These are phyloP conservation scores for Podaxis sp. DNA, from an alignment of 768 basidiomycete species.

Conservation along the genomic window DNA sequence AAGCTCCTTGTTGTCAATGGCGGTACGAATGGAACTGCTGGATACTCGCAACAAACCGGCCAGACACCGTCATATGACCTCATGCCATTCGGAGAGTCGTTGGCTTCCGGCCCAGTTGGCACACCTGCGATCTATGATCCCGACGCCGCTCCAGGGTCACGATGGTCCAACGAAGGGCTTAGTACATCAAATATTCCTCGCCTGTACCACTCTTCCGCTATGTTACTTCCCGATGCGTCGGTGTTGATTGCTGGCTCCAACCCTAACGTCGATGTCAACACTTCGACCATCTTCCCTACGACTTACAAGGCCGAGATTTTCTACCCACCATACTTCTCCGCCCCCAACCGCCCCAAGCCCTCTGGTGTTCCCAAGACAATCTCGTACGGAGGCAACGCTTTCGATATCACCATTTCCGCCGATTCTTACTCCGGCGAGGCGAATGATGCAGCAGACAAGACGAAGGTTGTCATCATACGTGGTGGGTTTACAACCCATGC, in stretches of 20 bases:
- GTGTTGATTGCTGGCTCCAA: constrained; percentile 92
- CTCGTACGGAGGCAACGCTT: constrained; percentile 78
- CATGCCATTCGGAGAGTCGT: constrained; percentile 71
- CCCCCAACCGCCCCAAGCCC: constrained; percentile 65
- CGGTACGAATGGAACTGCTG: constrained; percentile 83
- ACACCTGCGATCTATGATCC: constrained; percentile 87
- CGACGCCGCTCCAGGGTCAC: constrained; percentile 61
- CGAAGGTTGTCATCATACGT: constrained; percentile 78
- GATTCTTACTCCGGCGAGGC: constrained; percentile 64
- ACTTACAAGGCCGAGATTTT: constrained; percentile 84
- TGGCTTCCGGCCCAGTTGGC: constrained; percentile 78
- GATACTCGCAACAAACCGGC: constrained; percentile 64
- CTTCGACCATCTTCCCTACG: constrained; percentile 63
- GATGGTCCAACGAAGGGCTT: constrained; percentile 73
- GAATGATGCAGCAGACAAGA: constrained; percentile 70
- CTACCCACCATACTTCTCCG: constrained; percentile 87
- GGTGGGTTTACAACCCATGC: constrained; percentile 83
- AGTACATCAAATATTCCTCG: constrained; percentile 64
- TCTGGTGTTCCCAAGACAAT: constrained; percentile 70
- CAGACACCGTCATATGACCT: constrained; percentile 39
- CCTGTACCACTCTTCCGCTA: constrained; percentile 88
- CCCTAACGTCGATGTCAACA: constrained; percentile 83
- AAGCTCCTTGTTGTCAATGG: constrained; percentile 83
- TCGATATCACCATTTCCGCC: constrained; percentile 71
- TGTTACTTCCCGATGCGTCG: constrained; percentile 86